Percentiles rank a stretch among this genome's conserved stretches.
Evolutionary conservation across 495 filamentous ascomycete species (phyloP).

Genomic region (Trichoderma erinaceum): DNA sequence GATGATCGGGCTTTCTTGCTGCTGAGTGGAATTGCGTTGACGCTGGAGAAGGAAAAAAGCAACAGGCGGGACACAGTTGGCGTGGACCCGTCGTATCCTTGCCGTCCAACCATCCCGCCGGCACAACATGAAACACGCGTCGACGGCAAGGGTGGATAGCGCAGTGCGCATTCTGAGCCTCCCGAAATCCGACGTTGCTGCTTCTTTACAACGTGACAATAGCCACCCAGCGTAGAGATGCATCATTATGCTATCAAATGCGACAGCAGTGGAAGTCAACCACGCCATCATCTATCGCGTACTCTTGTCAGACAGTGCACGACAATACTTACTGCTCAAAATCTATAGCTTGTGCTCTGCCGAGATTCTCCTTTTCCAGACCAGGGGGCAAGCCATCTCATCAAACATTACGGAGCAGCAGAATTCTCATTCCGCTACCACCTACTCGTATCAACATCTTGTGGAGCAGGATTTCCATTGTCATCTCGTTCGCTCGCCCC

Average conservation of each 20-base stretch:
- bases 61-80: not conserved
- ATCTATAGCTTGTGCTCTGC: not conserved
- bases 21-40: not conserved
- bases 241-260: not conserved
- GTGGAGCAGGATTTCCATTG: constrained; percentile 2
- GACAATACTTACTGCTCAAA: not conserved
- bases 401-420: constrained; percentile 1
- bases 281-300: not conserved
- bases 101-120: constrained; percentile 7
- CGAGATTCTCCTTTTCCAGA: constrained; percentile 3
- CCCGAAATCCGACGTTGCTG: not conserved
- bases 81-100: not conserved
- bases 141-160: not conserved
- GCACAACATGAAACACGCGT: constrained; percentile 11
- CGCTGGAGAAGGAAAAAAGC: not conserved
- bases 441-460: not conserved
- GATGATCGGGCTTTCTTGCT: constrained; percentile 6
- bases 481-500: constrained; percentile 12
- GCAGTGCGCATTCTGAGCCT: not conserved
- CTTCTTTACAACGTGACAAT: not conserved
- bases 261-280: not conserved
- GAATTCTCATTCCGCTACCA: not conserved
- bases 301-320: not conserved
- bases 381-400: not conserved
- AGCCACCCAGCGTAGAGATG: not conserved